These are phyloP conservation scores for Oehlia diaphana DNA, from an alignment of 192 early-diverging fungal genomes.

Conservation along the genomic window DNA sequence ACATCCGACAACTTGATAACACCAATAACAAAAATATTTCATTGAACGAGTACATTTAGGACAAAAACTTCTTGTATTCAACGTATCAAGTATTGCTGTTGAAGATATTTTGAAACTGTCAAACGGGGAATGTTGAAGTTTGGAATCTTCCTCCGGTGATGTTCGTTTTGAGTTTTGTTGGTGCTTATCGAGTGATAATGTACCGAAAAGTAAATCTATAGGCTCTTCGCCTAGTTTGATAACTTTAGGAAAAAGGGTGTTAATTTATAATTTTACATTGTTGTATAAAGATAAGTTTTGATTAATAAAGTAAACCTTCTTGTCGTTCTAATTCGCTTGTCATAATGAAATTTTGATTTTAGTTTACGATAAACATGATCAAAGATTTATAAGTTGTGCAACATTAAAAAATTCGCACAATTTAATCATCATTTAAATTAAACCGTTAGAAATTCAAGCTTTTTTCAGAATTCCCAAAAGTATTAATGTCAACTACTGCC, in stretches of 20 bases:
- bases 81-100: slow-evolving; percentile 36
- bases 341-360: no score
- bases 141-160: background rate
- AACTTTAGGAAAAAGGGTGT: no score
- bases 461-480: background rate
- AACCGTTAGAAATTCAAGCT: no score
- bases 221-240: no score
- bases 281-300: no score
- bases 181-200: background rate
- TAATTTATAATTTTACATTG: no score
- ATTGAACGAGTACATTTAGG: slow-evolving; percentile 61
- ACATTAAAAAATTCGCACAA: no score
- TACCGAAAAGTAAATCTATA: background rate
- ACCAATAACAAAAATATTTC: slow-evolving; percentile 76
- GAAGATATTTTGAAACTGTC: slow-evolving; percentile 37
- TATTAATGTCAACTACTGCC: background rate
- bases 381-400: no score
- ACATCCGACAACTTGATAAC: slow-evolving; percentile 55
- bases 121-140: slow-evolving; percentile 31
- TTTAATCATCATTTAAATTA: no score
- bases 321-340: no score
- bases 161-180: background rate
- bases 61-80: slow-evolving; percentile 52
- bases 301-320: no score
- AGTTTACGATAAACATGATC: no score